Base-by-base conservation (phyloP, 2,329 filamentous ascomycete genomes). In the Aspergillus quadricinctus region DNA sequence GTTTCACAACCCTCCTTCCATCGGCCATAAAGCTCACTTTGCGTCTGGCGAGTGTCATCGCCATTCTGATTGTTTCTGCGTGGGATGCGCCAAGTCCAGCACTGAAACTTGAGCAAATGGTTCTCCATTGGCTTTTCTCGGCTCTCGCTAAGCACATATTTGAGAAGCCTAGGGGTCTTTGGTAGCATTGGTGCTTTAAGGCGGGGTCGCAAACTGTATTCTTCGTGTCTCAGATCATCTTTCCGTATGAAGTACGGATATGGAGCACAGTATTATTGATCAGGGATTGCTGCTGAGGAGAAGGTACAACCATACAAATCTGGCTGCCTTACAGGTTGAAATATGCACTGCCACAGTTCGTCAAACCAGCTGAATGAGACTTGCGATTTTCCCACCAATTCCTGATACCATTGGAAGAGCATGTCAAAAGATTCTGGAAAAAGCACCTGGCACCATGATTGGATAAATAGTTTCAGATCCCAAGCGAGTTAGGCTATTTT, bases 401-500 rank as follows among this genome's bases (percentile, higher is more conserved):
- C 45, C 48, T 48, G 19, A 54, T 43, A 21, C 35, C 53, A 48
- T 23, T 52, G 46, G 49, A 52, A 45, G 48, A 40, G 35, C 46
- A 21, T 67, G 58, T 64, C 65, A 59, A 62, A 67, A 62, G 52
- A 61, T 69, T 70, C 68, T 67, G 64, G 68, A 72, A 70, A 72
- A 70, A 61, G 61, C 61, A 64, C 53, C 57, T 59, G 52, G 48
- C 19, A 49, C 27, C 37, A 48, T 53, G 48, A 54, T 62, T 50
- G 52, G 50, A 57, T 43, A 59, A 56, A 46, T 56, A 52, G 43
- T 27, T 46, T 53, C 48, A 41, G 43, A 53, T 52, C 46, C 49
- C 40, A 31, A 41, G 21, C 23, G 46, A 54, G 48, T 27, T 35
- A 52, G 52, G 60, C 58, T 66, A 67, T 61, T 65, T 68, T 69